phyloP scores from a whole-genome alignment of 2,329 filamentous ascomycete species.

The Paramyrothecium sp. region DNA sequence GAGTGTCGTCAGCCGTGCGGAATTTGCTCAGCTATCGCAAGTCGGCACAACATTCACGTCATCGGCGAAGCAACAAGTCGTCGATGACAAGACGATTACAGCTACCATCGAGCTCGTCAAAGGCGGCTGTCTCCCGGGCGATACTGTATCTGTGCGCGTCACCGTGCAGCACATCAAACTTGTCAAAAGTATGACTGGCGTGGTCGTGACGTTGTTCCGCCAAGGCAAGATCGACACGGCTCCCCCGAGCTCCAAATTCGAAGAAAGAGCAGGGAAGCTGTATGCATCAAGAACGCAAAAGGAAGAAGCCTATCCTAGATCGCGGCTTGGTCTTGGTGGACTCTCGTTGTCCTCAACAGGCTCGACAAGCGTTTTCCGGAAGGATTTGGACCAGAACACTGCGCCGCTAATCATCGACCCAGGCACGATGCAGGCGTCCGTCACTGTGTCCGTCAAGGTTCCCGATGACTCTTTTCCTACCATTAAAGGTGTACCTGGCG shows the following conservation, averaged over 20 bases:
- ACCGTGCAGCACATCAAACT: slow-evolving; percentile 84
- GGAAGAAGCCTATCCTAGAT: slow-evolving; percentile 84
- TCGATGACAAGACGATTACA: slow-evolving; percentile 77
- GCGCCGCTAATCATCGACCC: slow-evolving; percentile 88
- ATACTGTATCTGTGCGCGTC: slow-evolving; percentile 76
- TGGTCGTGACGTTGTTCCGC: slow-evolving; percentile 89
- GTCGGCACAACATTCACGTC: slow-evolving; percentile 24
- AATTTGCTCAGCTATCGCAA: slow-evolving; percentile 35
- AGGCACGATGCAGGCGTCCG: slow-evolving; percentile 69
- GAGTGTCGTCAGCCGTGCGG: slow-evolving; percentile 56
- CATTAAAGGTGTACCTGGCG: slow-evolving; percentile 83
- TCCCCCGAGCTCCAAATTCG: slow-evolving; percentile 51
- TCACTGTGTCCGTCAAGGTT: slow-evolving; percentile 80
- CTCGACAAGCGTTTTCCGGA: slow-evolving; percentile 90
- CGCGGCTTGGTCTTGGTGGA: slow-evolving; percentile 80
- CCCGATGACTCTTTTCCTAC: slow-evolving; percentile 92
- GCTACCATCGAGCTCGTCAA: slow-evolving; percentile 80
- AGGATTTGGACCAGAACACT: slow-evolving; percentile 87
- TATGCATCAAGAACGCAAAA: slow-evolving; percentile 68
- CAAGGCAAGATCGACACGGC: slow-evolving; percentile 86
- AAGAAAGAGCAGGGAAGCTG: slow-evolving; percentile 55
- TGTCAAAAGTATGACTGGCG: slow-evolving; percentile 86
- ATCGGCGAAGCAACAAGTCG: slow-evolving; percentile 37
- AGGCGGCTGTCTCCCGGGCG: slow-evolving; percentile 82
- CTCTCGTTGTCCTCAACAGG: slow-evolving; percentile 83